Evolutionary conservation across 768 basidiomycete genomes (phyloP).

Genomic region (Cubamyces lactineus): DNA sequence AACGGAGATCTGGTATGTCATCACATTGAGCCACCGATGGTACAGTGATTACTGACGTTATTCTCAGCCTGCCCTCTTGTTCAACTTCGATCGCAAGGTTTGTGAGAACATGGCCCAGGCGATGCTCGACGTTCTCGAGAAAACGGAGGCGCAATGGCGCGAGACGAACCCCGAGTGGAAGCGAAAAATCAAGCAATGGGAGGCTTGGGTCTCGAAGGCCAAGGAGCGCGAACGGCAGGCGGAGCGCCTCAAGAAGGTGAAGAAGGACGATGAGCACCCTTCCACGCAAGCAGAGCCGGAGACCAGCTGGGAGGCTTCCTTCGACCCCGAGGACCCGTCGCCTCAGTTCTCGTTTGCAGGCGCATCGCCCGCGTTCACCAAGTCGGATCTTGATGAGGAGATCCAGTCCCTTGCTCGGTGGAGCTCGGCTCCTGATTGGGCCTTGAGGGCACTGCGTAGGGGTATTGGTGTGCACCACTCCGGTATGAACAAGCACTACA

Average conservation of each 20-base stretch:
- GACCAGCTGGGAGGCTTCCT: conserved; percentile 53
- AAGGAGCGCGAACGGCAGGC: conserved; percentile 53
- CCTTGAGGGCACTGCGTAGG: conserved; percentile 50
- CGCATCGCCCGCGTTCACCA: conserved; percentile 44
- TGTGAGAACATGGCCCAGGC: conserved; percentile 57
- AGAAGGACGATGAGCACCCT: conserved; percentile 37
- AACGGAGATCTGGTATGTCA: conserved; percentile 55
- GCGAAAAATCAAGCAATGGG: conserved; percentile 52
- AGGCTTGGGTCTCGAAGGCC: conserved; percentile 49
- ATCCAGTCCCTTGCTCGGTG: conserved; percentile 43
- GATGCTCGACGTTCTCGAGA: conserved; percentile 42
- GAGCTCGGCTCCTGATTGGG: conserved; percentile 44
- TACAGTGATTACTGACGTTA: not conserved
- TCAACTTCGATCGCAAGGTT: conserved; percentile 62
- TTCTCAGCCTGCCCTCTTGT: conserved; percentile 64
- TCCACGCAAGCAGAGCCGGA: conserved; percentile 28
- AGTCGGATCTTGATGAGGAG: conserved; percentile 52
- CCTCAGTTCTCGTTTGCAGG: conserved; percentile 65
- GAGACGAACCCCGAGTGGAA: conserved; percentile 49
- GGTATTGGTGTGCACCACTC: conserved; percentile 73
- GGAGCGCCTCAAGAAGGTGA: conserved; percentile 45
- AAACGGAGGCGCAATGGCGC: conserved; percentile 56
- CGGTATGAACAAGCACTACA: conserved; percentile 68
- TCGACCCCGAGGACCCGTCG: conserved; percentile 60
- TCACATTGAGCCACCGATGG: not conserved